Evolutionary conservation across 495 filamentous ascomycete species (phyloP), one percentile per base, ranked within the genome.

Genomic region (Aspergillus olivimuriae): DNA sequence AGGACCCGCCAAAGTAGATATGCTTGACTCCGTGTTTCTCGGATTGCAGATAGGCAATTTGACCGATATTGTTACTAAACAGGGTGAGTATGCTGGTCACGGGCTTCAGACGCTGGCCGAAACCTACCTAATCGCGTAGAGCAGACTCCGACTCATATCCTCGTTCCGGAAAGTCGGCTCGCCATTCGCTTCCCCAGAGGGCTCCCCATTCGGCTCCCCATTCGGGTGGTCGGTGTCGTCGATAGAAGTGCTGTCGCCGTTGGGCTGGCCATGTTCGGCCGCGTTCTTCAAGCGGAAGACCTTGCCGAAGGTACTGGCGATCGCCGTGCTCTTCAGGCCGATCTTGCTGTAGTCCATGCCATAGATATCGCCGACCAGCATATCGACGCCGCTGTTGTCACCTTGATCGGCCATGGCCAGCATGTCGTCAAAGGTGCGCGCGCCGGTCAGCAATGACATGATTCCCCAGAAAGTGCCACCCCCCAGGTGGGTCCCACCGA

Each of bases 321-420:
- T 98, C 11, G 90, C 89, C 3, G 78, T 92, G 55, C 83, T 87
- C 65, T 94, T 95, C 22, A 98, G 70, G 0, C 92, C 92, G 33
- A 98, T 96, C 59, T 94, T 95, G 58, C 74, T 79, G 57, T 98
- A 98, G 47, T 92, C 92, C 50, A 87, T 86, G 33, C 92, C 92
- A 59, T 98, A 98, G 42, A 98, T 98, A 60, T 98, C 92, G 12
- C 94, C 94, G 1, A 98, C 92, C 7, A 98, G 73, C 89, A 98
- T 94, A 52, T 98, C 92, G 12, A 98, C 92, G 20, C 82, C 82
- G 28, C 79, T 73, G 58, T 98, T 98, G 56, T 98, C 94, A 1
- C 92, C 92, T 17, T 78, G 72, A 41, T 94, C 90, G n/a, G 92
- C 89, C 79, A 95, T 84, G 20, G 81, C 82, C 30, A 98, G 74